These are phyloP conservation scores for Lichtheimia corymbifera DNA, from an alignment of 371 early-diverging fungal species.

Conservation along the genomic window DNA sequence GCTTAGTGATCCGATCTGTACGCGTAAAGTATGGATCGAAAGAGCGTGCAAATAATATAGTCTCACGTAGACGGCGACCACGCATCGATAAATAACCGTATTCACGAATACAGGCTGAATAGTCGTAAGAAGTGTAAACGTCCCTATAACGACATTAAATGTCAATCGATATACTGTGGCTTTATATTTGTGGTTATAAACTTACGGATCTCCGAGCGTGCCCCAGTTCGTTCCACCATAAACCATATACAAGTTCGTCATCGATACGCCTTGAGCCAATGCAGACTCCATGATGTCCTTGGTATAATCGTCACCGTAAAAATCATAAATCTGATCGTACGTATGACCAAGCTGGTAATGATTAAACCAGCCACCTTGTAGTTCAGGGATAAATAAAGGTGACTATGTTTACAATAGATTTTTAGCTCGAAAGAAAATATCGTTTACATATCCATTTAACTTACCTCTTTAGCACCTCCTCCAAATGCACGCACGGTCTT, in stretches of 20 bases:
- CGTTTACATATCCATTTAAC: neutral
- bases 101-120: slow-evolving; percentile 80
- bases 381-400: slow-evolving; percentile 79
- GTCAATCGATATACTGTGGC: neutral
- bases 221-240: slow-evolving; percentile 92
- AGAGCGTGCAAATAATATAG: slow-evolving; percentile 63
- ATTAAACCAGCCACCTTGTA: slow-evolving; percentile 86
- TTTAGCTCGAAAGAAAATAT: neutral
- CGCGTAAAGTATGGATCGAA: slow-evolving; percentile 61
- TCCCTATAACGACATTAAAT: slow-evolving; percentile 39
- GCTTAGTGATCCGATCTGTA: slow-evolving; percentile 48
- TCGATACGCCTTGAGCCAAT: slow-evolving; percentile 73
- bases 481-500: slow-evolving; percentile 73
- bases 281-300: slow-evolving; percentile 61
- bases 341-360: slow-evolving; percentile 68
- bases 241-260: slow-evolving; percentile 70
- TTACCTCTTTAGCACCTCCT: slow-evolving; percentile 63
- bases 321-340: slow-evolving; percentile 72
- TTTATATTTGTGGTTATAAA: slow-evolving; percentile 1
- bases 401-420: slow-evolving; percentile 28
- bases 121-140: slow-evolving; percentile 81
- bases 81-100: slow-evolving; percentile 72
- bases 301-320: slow-evolving; percentile 75
- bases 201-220: slow-evolving; percentile 74
- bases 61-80: slow-evolving; percentile 64